phyloP scores from a whole-genome alignment of 495 filamentous ascomycete species.

The Lineolata rhizophorae region DNA sequence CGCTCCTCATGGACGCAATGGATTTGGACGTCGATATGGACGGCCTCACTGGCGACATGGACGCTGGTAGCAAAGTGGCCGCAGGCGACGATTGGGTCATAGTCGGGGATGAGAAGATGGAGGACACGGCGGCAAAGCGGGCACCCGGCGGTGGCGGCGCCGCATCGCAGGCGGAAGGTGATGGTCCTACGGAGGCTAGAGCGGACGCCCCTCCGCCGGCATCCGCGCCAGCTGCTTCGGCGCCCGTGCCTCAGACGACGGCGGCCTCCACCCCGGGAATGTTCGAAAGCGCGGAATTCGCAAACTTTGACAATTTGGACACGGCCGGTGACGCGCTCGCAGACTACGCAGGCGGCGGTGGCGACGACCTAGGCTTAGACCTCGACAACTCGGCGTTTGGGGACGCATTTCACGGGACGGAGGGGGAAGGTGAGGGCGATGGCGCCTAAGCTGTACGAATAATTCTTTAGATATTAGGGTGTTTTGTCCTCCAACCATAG shows the following conservation, averaged over 20 bases:
- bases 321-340: constrained; percentile 40
- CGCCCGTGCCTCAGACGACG: constrained; percentile 6
- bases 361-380: constrained; percentile 27
- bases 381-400: constrained; percentile 39
- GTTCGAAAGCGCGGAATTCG: constrained; percentile 21
- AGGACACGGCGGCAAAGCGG: constrained; percentile 6
- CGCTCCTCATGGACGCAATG: constrained; percentile 4
- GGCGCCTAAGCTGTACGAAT: no score
- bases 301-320: constrained; percentile 33
- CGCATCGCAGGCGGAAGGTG: constrained; percentile 2
- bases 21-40: constrained; percentile 15
- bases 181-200: background rate
- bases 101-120: constrained; percentile 21
- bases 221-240: constrained; percentile 1
- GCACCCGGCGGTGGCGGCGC: background rate
- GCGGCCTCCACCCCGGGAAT: constrained; percentile 13
- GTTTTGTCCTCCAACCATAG: no score
- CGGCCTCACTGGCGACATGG: constrained; percentile 2
- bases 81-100: constrained; percentile 36
- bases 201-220: constrained; percentile 1
- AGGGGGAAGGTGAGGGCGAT: no score
- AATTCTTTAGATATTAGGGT: no score
- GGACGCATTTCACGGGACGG: constrained; percentile 37
- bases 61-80: background rate
- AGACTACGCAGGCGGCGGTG: constrained; percentile 21